A percentile compares a stretch with the other conserved stretches of the same genome.
Conservation (phyloP, 1,284 basidiomycete genomes). For the Erythrobasidium hasegawianum region DNA sequence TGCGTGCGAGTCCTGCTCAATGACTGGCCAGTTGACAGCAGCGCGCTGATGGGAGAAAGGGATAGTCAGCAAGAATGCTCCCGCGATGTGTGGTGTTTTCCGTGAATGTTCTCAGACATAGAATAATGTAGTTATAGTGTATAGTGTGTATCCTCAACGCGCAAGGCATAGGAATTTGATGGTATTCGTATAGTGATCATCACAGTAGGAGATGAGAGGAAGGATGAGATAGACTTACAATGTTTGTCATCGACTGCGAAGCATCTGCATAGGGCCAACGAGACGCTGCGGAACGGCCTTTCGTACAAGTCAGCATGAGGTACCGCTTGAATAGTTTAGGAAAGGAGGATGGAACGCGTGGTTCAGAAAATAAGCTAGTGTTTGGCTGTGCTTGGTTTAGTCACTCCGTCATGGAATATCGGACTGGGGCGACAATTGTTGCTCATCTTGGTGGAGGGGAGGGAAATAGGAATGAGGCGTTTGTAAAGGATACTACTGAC, state of each 20-base stretch:
- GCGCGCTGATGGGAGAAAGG: too few relatives aligned
- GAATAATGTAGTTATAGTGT: slow-evolving; percentile 14
- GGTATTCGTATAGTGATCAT: background rate
- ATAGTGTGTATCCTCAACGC: slow-evolving; percentile 2
- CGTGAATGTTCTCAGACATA: slow-evolving; percentile 5
- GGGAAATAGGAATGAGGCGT: background rate
- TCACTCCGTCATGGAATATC: slow-evolving; percentile 40
- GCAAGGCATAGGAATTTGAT: background rate
- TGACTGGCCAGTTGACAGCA: too few relatives aligned
- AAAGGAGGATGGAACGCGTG: background rate
- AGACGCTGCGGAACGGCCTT: too few relatives aligned
- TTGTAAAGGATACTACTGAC: background rate
- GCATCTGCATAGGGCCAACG: too few relatives aligned
- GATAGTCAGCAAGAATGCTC: background rate
- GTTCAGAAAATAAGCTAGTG: slow-evolving; percentile 31
- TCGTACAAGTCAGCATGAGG: too few relatives aligned
- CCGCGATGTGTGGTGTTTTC: background rate
- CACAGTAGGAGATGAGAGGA: background rate
- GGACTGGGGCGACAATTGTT: slow-evolving; percentile 45
- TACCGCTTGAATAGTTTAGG: background rate
- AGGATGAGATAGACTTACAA: background rate
- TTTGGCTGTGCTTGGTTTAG: slow-evolving; percentile 41
- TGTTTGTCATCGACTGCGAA: too few relatives aligned
- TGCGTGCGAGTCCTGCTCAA: background rate
- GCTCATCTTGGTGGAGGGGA: slow-evolving; percentile 24